Conservation (phyloP, 352 stramenopile species). For the Pythium apleroticum region DNA sequence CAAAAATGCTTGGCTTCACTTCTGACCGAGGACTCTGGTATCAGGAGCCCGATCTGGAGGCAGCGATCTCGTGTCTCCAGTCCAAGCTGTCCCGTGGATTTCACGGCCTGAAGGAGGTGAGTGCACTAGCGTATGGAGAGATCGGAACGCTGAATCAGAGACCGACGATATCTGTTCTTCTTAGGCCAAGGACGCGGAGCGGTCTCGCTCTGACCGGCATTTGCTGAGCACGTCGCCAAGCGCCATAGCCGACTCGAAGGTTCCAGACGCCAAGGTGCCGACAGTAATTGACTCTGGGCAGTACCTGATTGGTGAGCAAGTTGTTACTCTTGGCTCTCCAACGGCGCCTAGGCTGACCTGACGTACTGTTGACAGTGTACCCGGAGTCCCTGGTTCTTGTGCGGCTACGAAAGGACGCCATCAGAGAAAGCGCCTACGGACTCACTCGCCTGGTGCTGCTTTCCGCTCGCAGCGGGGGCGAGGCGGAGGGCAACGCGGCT, state of each 20-base stretch:
- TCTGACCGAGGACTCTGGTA: not conserved
- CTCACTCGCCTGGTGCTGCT: slow-evolving; percentile 78
- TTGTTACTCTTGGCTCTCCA: no score
- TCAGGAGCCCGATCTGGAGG: slow-evolving; percentile 56
- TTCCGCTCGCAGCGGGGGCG: slow-evolving; percentile 25
- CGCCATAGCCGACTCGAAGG: slow-evolving; percentile 14
- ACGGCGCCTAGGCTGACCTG: no score
- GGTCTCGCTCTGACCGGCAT: slow-evolving; percentile 10
- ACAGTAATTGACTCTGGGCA: slow-evolving; percentile 65
- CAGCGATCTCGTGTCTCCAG: slow-evolving; percentile 73
- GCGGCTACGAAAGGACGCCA: slow-evolving; percentile 69
- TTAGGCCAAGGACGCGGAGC: slow-evolving; percentile 29
- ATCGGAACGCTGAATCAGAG: not conserved
- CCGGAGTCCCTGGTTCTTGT: slow-evolving; percentile 75
- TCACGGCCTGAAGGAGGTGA: slow-evolving; percentile 78
- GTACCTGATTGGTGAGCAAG: slow-evolving; percentile 69
- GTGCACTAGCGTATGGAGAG: not conserved
- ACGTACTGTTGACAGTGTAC: slow-evolving; percentile 47
- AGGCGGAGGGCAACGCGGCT: slow-evolving; percentile 6
- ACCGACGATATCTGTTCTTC: not conserved
- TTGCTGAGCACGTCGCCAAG: slow-evolving; percentile 8
- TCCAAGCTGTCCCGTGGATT: slow-evolving; percentile 76
- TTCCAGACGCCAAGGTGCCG: slow-evolving; percentile 10
- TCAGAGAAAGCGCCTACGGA: slow-evolving; percentile 71
- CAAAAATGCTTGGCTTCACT: not conserved